These are phyloP conservation scores for Phytophthora idaei DNA, from an alignment of 352 stramenopile genomes.

Conservation along the genomic window DNA sequence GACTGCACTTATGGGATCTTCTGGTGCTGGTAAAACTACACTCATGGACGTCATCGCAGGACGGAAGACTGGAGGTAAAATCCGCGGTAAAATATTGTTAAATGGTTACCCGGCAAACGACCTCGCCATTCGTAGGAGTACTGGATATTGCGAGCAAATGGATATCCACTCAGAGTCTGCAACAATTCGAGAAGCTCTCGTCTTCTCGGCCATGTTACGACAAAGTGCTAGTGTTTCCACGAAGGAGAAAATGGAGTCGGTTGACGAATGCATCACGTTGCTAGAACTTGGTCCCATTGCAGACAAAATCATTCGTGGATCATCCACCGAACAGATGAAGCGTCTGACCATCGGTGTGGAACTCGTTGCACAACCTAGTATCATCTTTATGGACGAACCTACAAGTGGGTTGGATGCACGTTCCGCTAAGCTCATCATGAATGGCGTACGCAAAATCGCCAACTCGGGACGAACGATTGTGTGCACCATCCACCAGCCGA, in stretches of 20 bases:
- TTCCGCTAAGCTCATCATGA: slow-evolving; percentile 83
- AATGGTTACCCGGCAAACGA: slow-evolving; percentile 57
- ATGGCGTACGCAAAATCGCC: slow-evolving; percentile 89
- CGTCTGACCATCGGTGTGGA: slow-evolving; percentile 89
- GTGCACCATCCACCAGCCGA: slow-evolving; percentile 94
- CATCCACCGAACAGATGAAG: slow-evolving; percentile 68
- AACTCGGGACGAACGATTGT: slow-evolving; percentile 77
- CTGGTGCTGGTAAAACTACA: slow-evolving; percentile 92
- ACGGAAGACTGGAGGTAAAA: slow-evolving; percentile 88
- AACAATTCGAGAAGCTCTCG: slow-evolving; percentile 89
- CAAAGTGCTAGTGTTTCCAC: slow-evolving; percentile 40
- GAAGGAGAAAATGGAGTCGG: slow-evolving; percentile 48
- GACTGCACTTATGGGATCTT: slow-evolving; percentile 76
- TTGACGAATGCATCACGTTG: slow-evolving; percentile 62
- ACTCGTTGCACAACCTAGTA: slow-evolving; percentile 80
- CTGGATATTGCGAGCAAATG: slow-evolving; percentile 84
- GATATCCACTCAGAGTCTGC: slow-evolving; percentile 90
- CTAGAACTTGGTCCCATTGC: slow-evolving; percentile 55
- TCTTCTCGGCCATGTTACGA: slow-evolving; percentile 89
- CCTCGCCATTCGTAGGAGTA: slow-evolving; percentile 55
- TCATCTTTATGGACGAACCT: slow-evolving; percentile 92
- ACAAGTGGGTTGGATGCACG: slow-evolving; percentile 89
- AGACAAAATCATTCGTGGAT: slow-evolving; percentile 61
- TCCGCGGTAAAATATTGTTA: slow-evolving; percentile 69
- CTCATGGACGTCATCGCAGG: slow-evolving; percentile 94